Percentiles rank a stretch among this genome's conserved stretches.
These are phyloP conservation scores for Passiflora organensis DNA, from an alignment of 345 rosid species.

Conservation along the genomic window DNA sequence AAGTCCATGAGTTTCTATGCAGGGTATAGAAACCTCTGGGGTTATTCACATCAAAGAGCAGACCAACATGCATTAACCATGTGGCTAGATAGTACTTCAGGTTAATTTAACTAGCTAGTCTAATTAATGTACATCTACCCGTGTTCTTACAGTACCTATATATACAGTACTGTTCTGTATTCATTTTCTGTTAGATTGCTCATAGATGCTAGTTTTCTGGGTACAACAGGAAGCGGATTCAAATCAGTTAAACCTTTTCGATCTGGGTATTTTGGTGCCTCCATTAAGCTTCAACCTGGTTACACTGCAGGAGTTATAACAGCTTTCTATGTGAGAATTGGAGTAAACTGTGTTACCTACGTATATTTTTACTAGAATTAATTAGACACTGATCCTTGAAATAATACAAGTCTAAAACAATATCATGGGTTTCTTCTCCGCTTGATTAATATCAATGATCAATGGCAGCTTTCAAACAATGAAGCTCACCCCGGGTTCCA, in stretches of 20 bases:
- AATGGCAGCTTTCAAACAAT: slow-evolving; percentile 67
- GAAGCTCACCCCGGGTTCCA: slow-evolving; percentile 88
- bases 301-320: slow-evolving; percentile 97
- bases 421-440: too few species aligned
- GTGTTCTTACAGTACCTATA: too few species aligned
- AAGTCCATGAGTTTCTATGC: slow-evolving; percentile 53
- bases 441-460: slow-evolving; percentile 7
- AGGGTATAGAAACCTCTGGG: slow-evolving; percentile 91
- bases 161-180: too few species aligned
- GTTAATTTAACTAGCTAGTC: slow-evolving; percentile 17
- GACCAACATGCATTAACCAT: slow-evolving; percentile 64
- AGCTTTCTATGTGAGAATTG: slow-evolving; percentile 70
- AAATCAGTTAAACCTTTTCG: slow-evolving; percentile 80
- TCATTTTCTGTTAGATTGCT: background rate
- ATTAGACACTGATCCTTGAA: too few species aligned
- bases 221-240: slow-evolving; percentile 77
- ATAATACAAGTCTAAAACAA: too few species aligned
- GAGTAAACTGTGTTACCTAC: background rate
- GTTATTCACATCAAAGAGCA: slow-evolving; percentile 67
- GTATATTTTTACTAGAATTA: too few species aligned
- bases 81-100: slow-evolving; percentile 88
- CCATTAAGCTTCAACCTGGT: slow-evolving; percentile 82
- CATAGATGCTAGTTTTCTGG: background rate
- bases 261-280: slow-evolving; percentile 89
- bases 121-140: too few species aligned